Percentiles rank a stretch among this genome's conserved stretches.
These are phyloP conservation scores for Floccularia luteovirens DNA, from an alignment of 768 basidiomycete species.

Conservation along the genomic window DNA sequence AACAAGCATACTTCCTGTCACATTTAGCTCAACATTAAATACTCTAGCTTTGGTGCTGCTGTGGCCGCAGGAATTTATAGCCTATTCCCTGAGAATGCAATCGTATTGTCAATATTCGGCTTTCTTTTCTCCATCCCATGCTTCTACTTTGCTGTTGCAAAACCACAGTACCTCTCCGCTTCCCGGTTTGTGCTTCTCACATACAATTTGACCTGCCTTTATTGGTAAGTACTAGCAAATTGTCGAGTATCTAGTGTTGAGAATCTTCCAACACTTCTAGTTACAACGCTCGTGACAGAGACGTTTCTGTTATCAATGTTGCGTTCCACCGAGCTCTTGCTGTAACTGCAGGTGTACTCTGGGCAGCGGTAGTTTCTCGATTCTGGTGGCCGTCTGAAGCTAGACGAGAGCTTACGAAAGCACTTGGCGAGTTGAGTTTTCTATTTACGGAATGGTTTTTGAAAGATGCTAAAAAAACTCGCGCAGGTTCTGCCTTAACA, in stretches of 20 bases:
- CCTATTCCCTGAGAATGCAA: slow-evolving; percentile 67
- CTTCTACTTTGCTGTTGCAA: slow-evolving; percentile 82
- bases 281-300: slow-evolving; percentile 68
- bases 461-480: not conserved
- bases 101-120: slow-evolving; percentile 74
- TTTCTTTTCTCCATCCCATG: slow-evolving; percentile 90
- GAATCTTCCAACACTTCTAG: slow-evolving; percentile 24
- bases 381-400: slow-evolving; percentile 98
- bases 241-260: slow-evolving; percentile 1
- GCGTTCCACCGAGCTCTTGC: slow-evolving; percentile 74
- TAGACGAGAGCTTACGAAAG: slow-evolving; percentile 75
- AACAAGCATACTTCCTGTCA: slow-evolving; percentile 5
- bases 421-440: slow-evolving; percentile 68
- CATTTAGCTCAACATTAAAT: slow-evolving; percentile 7
- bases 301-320: slow-evolving; percentile 55
- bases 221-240: slow-evolving; percentile 43
- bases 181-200: slow-evolving; percentile 80
- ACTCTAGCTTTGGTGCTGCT: slow-evolving; percentile 63
- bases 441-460: not conserved
- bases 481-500: slow-evolving; percentile 80
- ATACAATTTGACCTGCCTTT: slow-evolving; percentile 83
- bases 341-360: slow-evolving; percentile 81
- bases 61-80: slow-evolving; percentile 70
- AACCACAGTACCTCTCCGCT: slow-evolving; percentile 67
- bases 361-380: slow-evolving; percentile 82